These are phyloP conservation scores for Termitomyces sp. DNA, from an alignment of 768 basidiomycete species.

Conservation along the genomic window DNA sequence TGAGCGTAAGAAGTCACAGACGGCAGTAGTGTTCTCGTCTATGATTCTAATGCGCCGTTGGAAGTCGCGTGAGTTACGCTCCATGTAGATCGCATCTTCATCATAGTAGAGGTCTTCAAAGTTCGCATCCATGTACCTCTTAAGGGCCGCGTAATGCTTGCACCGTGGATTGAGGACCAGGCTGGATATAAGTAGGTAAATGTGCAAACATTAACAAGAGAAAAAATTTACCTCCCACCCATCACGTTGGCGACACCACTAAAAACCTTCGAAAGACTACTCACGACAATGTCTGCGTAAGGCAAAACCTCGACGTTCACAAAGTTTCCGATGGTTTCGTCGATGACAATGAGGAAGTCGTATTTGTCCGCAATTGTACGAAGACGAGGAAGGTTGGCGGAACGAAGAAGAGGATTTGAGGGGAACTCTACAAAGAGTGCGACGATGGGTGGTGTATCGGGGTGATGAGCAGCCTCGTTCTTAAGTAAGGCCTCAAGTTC, in stretches of 20 bases:
- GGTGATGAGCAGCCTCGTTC: conserved; percentile 29
- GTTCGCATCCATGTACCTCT: conserved; percentile 42
- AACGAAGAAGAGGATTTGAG: conserved; percentile 90
- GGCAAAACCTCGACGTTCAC: conserved; percentile 88
- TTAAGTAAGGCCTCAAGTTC: conserved; percentile 61
- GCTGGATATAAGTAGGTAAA: conserved; percentile 34
- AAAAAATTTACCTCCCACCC: conserved; percentile 80
- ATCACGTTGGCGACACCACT: conserved; percentile 94
- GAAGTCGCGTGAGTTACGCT: conserved; percentile 97
- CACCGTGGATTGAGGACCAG: conserved; percentile 82
- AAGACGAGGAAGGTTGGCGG: conserved; percentile 69
- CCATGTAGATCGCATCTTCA: conserved; percentile 95
- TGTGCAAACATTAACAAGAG: background rate
- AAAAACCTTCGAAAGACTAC: conserved; percentile 92
- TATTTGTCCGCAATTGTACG: conserved; percentile 81
- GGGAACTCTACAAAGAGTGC: conserved; percentile 93
- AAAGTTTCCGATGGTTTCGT: conserved; percentile 94
- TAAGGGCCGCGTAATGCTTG: conserved; percentile 63
- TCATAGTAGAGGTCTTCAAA: conserved; percentile 88
- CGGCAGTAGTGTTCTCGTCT: conserved; percentile 75
- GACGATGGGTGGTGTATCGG: conserved; percentile 54
- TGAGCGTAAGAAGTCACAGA: conserved; percentile 73
- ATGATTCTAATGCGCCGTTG: conserved; percentile 64
- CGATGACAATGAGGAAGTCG: conserved; percentile 83
- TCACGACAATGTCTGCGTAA: conserved; percentile 85